Evolutionary conservation across 2,329 filamentous ascomycete species (phyloP).

Genomic region (Furcasterigmium sp.): DNA sequence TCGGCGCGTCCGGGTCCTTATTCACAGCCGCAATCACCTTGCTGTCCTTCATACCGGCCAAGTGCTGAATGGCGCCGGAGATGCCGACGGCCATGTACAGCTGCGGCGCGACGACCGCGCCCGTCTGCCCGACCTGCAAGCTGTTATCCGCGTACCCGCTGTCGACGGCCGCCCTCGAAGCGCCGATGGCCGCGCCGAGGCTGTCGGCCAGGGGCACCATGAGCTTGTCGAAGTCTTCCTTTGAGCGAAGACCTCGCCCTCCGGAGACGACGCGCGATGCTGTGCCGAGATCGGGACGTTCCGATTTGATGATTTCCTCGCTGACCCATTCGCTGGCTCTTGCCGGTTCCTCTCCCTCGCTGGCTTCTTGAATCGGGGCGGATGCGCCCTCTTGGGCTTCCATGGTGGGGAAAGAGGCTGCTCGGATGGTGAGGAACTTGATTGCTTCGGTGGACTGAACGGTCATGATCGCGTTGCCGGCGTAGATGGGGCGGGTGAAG

Average conservation of each 20-base stretch:
- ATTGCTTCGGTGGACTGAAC: conserved; percentile 82
- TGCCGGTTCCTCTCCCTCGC: conserved; percentile 58
- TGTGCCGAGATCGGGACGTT: conserved; percentile 89
- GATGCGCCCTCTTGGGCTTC: conserved; percentile 62
- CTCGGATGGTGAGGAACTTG: conserved; percentile 89
- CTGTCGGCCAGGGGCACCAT: conserved; percentile 91
- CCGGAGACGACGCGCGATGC: conserved; percentile 87
- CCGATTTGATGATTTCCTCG: conserved; percentile 87
- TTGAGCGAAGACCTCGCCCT: conserved; percentile 91
- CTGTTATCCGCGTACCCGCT: conserved; percentile 98
- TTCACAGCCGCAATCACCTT: conserved; percentile 99
- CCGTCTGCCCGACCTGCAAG: conserved; percentile 95
- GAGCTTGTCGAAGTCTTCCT: conserved; percentile 91
- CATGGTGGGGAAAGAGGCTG: conserved; percentile 81
- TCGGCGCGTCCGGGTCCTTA: conserved; percentile 94
- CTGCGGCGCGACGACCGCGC: conserved; percentile 96
- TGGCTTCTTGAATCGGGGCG: conserved; percentile 72
- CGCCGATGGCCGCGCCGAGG: conserved; percentile 88
- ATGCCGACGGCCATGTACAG: conserved; percentile 95
- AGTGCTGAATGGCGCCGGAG: conserved; percentile 93
- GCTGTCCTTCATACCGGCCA: conserved; percentile 99
- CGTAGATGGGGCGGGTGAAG: conserved; percentile 95
- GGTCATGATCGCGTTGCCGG: conserved; percentile 93
- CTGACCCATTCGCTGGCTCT: conserved; percentile 81
- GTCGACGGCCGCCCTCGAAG: conserved; percentile 93